These are phyloP conservation scores for Colletotrichum sojae DNA, from an alignment of 2,329 filamentous ascomycete genomes.

Conservation along the genomic window DNA sequence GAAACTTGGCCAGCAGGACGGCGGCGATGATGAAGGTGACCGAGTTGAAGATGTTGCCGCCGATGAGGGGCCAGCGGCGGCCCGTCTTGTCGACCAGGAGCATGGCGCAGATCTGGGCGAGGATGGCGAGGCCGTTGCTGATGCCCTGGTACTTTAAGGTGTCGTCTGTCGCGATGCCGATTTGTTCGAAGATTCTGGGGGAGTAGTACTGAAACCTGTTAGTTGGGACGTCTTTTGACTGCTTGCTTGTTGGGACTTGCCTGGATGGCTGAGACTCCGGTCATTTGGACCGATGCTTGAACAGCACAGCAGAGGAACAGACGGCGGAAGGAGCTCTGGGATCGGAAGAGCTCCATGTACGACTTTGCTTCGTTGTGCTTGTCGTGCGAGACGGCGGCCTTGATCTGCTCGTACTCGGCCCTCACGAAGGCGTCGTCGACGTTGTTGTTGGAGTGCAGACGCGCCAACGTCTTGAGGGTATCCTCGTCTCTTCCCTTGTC, in stretches of 20 bases:
- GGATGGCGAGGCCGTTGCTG: slow-evolving; percentile 77
- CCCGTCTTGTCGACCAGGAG: slow-evolving; percentile 78
- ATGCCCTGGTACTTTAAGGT: slow-evolving; percentile 83
- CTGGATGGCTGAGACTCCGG: slow-evolving; percentile 76
- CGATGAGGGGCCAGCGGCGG: slow-evolving; percentile 79
- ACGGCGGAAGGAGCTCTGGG: slow-evolving; percentile 75
- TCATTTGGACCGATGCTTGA: slow-evolving; percentile 83
- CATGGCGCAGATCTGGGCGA: slow-evolving; percentile 79
- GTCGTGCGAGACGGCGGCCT: slow-evolving; percentile 74
- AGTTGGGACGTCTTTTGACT: not conserved
- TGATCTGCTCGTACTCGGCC: slow-evolving; percentile 74
- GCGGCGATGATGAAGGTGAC: slow-evolving; percentile 80
- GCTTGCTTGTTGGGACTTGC: slow-evolving; percentile 68
- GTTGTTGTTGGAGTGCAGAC: slow-evolving; percentile 78
- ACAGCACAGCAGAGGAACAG: slow-evolving; percentile 78
- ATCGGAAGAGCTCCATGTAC: slow-evolving; percentile 76
- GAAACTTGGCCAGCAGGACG: slow-evolving; percentile 67
- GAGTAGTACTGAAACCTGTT: slow-evolving; percentile 70
- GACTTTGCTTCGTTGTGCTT: slow-evolving; percentile 78
- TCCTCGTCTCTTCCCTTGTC: slow-evolving; percentile 75
- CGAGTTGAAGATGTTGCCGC: slow-evolving; percentile 79
- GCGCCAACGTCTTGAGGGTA: slow-evolving; percentile 76
- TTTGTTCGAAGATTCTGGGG: slow-evolving; percentile 75
- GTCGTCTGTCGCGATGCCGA: slow-evolving; percentile 75
- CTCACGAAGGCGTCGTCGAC: slow-evolving; percentile 66